Conservation (phyloP, 441 rosid genomes). For the Jatropha multifida region DNA sequence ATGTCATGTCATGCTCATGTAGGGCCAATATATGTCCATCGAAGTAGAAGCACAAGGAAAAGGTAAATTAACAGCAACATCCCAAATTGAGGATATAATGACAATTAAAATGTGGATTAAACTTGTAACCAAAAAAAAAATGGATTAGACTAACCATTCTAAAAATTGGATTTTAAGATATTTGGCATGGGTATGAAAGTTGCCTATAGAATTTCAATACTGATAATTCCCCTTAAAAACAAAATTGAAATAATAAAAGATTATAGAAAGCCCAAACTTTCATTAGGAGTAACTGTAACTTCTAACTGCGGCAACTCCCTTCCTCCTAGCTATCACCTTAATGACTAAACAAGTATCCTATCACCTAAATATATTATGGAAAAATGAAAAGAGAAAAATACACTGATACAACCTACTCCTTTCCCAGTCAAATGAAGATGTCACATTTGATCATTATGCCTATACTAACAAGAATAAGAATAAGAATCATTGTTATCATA, state of each 20-base stretch:
- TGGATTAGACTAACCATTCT: not conserved
- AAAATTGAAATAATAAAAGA: not conserved
- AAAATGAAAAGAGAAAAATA: not conserved
- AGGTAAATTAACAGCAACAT: not conserved
- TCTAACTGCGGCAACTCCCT: not conserved
- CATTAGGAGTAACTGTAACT: not conserved
- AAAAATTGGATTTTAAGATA: not conserved
- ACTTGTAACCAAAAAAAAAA: not conserved
- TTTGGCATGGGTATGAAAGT: not conserved
- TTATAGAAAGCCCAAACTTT: not conserved
- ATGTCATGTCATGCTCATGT: not conserved
- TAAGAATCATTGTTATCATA: not conserved
- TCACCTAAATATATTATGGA: not conserved
- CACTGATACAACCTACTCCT: not conserved
- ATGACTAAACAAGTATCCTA: constrained; percentile 1
- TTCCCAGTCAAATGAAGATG: not conserved
- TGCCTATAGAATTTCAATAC: not conserved
- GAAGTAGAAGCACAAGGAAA: not conserved
- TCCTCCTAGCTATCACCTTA: not conserved
- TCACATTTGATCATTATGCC: not conserved
- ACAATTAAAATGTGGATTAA: not conserved
- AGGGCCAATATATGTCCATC: not conserved
- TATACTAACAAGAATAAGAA: not conserved
- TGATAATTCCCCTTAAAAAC: not conserved
- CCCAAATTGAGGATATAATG: not conserved